Percentiles rank a stretch among this genome's conserved stretches.
These are phyloP conservation scores for Byssoonygena ceratinophila DNA, from an alignment of 2,329 filamentous ascomycete genomes.

Conservation along the genomic window DNA sequence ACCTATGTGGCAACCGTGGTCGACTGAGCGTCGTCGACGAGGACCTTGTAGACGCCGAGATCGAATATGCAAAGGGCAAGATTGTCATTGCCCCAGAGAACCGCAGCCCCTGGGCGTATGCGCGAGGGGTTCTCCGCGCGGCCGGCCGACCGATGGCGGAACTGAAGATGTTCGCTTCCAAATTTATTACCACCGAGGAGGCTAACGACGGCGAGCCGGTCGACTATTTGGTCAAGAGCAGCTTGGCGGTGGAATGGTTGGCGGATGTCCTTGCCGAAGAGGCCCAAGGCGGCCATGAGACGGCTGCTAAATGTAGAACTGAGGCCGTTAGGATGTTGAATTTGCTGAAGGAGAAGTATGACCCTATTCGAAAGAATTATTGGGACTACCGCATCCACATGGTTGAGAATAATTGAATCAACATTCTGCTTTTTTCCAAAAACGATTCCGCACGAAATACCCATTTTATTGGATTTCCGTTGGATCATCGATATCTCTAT, in stretches of 20 bases:
- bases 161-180: slow-evolving; percentile 44
- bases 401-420: slow-evolving; percentile 3
- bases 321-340: slow-evolving; percentile 60
- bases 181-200: slow-evolving; percentile 44
- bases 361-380: slow-evolving; percentile 82
- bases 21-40: slow-evolving; percentile 43
- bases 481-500: slow-evolving; percentile 1
- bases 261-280: slow-evolving; percentile 37
- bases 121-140: slow-evolving; percentile 63
- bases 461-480: neutral
- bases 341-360: slow-evolving; percentile 72
- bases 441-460: no score
- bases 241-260: slow-evolving; percentile 46
- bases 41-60: slow-evolving; percentile 60
- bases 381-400: slow-evolving; percentile 64
- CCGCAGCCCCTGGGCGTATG: slow-evolving; percentile 86
- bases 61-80: slow-evolving; percentile 61
- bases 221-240: slow-evolving; percentile 45
- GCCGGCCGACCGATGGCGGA: slow-evolving; percentile 43
- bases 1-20: slow-evolving; percentile 21
- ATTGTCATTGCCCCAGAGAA: slow-evolving; percentile 81
- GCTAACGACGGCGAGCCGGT: slow-evolving; percentile 23
- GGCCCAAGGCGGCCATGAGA: slow-evolving; percentile 36
- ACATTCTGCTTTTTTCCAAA: neutral
- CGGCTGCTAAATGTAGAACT: slow-evolving; percentile 28